Percentiles rank a stretch among this genome's conserved stretches.
These are phyloP conservation scores for Pelargonium cotyledonis DNA, from an alignment of 441 rosid genomes.

Conservation along the genomic window DNA sequence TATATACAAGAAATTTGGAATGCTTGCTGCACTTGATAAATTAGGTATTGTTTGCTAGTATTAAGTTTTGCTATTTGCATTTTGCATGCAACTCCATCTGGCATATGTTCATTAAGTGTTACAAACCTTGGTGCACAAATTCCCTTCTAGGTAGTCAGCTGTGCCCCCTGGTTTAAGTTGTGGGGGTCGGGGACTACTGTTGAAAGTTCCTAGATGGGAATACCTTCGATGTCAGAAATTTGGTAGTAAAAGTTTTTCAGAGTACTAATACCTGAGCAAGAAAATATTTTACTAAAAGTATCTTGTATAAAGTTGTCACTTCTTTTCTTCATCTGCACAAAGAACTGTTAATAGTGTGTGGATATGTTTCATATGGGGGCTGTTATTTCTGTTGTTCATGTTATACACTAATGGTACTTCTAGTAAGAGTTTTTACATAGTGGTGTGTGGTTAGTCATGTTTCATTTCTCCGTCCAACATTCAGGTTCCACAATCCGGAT, in stretches of 20 bases:
- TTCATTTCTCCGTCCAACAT: conserved; percentile 13
- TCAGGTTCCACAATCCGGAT: conserved; percentile 88
- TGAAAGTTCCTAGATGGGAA: too few species aligned
- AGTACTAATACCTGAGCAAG: too few species aligned
- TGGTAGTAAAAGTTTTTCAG: too few species aligned
- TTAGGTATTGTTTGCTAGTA: neutral
- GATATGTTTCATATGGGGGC: too few species aligned
- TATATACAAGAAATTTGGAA: neutral
- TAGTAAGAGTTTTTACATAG: neutral
- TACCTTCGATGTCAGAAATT: too few species aligned
- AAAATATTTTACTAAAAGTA: too few species aligned
- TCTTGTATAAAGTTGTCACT: too few species aligned
- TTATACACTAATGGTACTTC: neutral
- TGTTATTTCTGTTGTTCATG: too few species aligned
- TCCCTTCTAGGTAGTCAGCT: neutral
- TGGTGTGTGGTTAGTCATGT: conserved; percentile 10
- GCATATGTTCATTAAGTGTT: neutral
- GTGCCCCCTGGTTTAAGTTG: too few species aligned
- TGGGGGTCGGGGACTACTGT: too few species aligned
- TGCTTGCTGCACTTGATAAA: neutral
- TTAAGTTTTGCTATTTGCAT: neutral
- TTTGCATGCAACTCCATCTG: neutral
- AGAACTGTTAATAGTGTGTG: too few species aligned
- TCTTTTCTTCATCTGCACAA: too few species aligned
- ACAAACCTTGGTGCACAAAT: neutral